Conservation (phyloP, 2,329 filamentous ascomycete genomes). For the Cercospora citrullina region DNA sequence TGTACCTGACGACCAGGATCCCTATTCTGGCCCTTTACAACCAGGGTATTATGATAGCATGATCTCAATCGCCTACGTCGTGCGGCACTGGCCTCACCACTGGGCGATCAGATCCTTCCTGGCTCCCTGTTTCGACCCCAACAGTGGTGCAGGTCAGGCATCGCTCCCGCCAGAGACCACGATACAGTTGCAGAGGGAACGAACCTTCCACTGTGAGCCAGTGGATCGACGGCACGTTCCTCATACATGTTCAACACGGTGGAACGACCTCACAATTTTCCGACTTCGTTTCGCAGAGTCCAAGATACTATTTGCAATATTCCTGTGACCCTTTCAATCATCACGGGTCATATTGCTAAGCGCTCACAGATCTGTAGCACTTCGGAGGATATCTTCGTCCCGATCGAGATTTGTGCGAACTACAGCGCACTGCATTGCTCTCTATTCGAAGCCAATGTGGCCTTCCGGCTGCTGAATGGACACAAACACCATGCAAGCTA, state of each 20-base stretch:
- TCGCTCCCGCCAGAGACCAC: slow-evolving; percentile 1
- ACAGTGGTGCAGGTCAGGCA: not conserved
- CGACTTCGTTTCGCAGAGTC: not conserved
- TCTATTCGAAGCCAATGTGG: not conserved
- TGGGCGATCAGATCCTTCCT: slow-evolving; percentile 3
- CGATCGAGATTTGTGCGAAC: not conserved
- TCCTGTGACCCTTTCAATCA: not conserved
- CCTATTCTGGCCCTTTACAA: not conserved
- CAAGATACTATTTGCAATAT: not conserved
- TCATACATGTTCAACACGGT: not conserved
- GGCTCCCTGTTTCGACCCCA: slow-evolving; percentile 3
- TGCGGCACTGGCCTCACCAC: not conserved
- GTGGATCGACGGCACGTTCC: not conserved
- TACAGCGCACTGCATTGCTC: not conserved
- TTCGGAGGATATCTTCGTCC: not conserved
- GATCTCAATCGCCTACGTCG: slow-evolving; percentile 3
- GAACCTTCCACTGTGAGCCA: not conserved
- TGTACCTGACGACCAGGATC: slow-evolving; percentile 1
- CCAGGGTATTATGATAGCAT: not conserved
- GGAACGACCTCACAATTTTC: not conserved
- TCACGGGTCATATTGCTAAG: not conserved
- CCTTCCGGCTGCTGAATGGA: not conserved
- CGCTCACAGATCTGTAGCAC: not conserved
- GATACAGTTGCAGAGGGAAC: slow-evolving; percentile 3
- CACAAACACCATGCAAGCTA: not conserved